Base-by-base conservation (phyloP, 2,329 filamentous ascomycete genomes). In the Xylariaceae sp. region DNA sequence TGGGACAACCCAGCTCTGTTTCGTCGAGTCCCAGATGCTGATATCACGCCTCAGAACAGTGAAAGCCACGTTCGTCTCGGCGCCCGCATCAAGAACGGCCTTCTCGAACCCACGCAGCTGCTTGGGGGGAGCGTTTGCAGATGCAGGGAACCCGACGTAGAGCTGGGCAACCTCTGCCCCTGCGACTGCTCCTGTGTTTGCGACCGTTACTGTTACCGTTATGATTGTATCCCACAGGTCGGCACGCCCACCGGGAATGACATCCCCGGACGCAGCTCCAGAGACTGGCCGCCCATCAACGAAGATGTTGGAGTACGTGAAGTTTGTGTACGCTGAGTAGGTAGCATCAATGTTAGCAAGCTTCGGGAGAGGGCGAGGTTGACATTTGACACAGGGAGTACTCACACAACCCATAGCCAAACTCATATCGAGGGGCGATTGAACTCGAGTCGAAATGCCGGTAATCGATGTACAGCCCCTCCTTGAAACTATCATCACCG, bases 91-190 rank as follows among this genome's bases (percentile, higher is more conserved):
- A 16, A 88, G 63, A 14, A 65, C 64, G 6, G 84, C 71, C 69
- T 87, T 87, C 53, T 77, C 75, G 60, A 87, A 88, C 5, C 84
- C 83, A 16, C 85, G 74, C 5, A 88, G 73, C 63, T 85, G 81
- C 53, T 70, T 69, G 42, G 76, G 76, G 2, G 72, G 67, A 2
- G 68, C 57, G 5, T 67, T 69, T 18, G 71, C 69, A 10, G 69
- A 64, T 31, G 69, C 60, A 5, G 77, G 75, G 44, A 75, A 69
- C 7, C 70, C 68, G 17, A 80, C 62, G 61, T 79, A 81, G 5
- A 89, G 69, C 75, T 90, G 87, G 0, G 81, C 75, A 0, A 89
- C 81, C 56, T 87, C 83, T 56, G 86, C 84, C 17, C 87, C 87
- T 2, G 71, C 67, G 0, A 83, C 71, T 0, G 61, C 65, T 33